Evolutionary conservation across 2,329 filamentous ascomycete species (phyloP), one percentile per base, ranked within the genome.

Genomic region (Epichloe sylvatica): DNA sequence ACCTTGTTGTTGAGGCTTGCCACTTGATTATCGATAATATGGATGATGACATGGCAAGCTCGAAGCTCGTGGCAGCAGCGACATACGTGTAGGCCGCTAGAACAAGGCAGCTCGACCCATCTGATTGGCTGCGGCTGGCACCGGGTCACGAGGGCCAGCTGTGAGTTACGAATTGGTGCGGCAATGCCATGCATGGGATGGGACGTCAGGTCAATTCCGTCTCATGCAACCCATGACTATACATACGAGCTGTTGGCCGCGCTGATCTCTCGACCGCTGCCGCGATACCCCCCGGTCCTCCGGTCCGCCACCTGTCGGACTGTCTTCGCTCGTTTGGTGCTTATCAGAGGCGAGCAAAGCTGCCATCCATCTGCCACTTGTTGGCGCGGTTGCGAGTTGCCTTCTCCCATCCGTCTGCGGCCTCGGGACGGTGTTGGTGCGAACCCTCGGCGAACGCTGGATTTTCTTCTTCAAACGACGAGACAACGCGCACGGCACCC

Each of bases 121-220:
- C 11, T 51, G 45, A 48, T 48, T 51, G 49, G 49, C 25, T 39
- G 40, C 37, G 25, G 19, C 39, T 43, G 44, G 37, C 47, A 36
- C n/a, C 30, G 19, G 19, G 38, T 37, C 46, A 47, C 37, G 38
- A 19, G 19, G 19, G 19, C 42, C 42, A 30, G 7, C 42, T 17
- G 12, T 35, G 15, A 34, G 4, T 46, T 46, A 15, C 21, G 42
- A 34, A 25, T 25, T 25, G 7, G 6, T 25, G 23, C 23, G 2
- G 23, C 23, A 25, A 25, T 25, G 7, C 23, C 23, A 7, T 7
- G 23, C 23, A 7, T 7, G 23, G 23, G 23, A 25, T 2, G 23
- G 23, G 23, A 25, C 23, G 23, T 25, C 23, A 25, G 2, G 12
- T n/a, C n/a, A 35, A n/a, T 37, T 37, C 46, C n/a, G 46, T 25